Evolutionary conservation across 768 basidiomycete genomes (phyloP).

Genomic region (Termitomyces sp.): DNA sequence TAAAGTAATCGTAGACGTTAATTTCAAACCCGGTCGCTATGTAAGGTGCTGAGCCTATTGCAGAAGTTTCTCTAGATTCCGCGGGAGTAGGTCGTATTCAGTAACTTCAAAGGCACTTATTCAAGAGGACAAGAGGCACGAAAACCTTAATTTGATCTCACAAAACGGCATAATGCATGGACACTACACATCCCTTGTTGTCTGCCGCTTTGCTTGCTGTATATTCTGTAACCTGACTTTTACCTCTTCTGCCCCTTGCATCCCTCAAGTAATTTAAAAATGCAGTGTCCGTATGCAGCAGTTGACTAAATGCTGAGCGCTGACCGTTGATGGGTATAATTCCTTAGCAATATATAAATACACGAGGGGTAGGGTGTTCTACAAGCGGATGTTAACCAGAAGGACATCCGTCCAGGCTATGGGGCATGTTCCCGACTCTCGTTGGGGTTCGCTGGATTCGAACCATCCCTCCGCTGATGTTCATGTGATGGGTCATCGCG

Average conservation of each 20-base stretch:
- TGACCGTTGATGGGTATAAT: neutral
- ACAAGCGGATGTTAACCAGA: neutral
- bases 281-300: neutral
- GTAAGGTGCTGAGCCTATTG: too few relatives aligned
- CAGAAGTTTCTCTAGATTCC: too few relatives aligned
- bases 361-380: neutral
- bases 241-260: neutral
- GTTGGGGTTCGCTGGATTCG: conserved; percentile 27
- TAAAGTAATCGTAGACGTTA: too few relatives aligned
- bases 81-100: too few relatives aligned
- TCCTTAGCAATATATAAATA: conserved; percentile 2
- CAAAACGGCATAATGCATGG: too few relatives aligned
- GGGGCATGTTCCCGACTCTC: conserved; percentile 72
- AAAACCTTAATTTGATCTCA: too few relatives aligned
- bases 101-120: too few relatives aligned
- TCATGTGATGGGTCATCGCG: conserved; percentile 49
- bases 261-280: neutral
- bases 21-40: too few relatives aligned
- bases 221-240: too few relatives aligned
- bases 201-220: too few relatives aligned
- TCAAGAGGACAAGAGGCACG: too few relatives aligned
- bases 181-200: too few relatives aligned
- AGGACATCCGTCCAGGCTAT: conserved; percentile 6
- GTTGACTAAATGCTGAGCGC: neutral
- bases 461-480: conserved; percentile 10